These are phyloP conservation scores for Sabuloglossum arenarium DNA, from an alignment of 495 filamentous ascomycete genomes.

Conservation along the genomic window DNA sequence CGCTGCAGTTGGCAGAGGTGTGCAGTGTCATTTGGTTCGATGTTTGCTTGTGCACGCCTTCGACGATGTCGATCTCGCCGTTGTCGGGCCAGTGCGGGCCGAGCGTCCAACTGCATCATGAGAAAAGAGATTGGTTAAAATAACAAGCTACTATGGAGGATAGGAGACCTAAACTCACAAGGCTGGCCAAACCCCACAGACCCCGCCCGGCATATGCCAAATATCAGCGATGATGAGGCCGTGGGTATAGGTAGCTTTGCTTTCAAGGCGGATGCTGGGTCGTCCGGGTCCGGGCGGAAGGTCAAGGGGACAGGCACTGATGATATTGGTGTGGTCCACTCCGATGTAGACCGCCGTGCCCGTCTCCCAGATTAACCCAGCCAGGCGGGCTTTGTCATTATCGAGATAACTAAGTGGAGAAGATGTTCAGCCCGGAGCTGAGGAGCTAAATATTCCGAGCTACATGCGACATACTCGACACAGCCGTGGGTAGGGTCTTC, in stretches of 20 bases:
- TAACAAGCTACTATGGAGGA: neutral
- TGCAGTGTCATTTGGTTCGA: conserved; percentile 58
- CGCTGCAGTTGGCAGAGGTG: conserved; percentile 39
- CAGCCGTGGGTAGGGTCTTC: conserved; percentile 49
- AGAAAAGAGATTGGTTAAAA: neutral
- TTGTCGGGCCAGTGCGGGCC: conserved; percentile 55
- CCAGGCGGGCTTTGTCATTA: conserved; percentile 28
- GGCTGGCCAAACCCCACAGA: conserved; percentile 59
- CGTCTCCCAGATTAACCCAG: conserved; percentile 34
- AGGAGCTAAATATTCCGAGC: too few relatives aligned
- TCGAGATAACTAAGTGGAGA: conserved; percentile 15
- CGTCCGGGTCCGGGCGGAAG: too few relatives aligned
- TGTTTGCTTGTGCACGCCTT: conserved; percentile 51
- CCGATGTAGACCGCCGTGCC: conserved; percentile 29
- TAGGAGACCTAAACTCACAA: conserved; percentile 16
- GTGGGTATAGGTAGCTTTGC: conserved; percentile 42
- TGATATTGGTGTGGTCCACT: conserved; percentile 24
- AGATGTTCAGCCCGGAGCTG: too few relatives aligned
- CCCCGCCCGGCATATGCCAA: conserved; percentile 48
- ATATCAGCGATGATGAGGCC: conserved; percentile 59
- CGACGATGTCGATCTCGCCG: conserved; percentile 86
- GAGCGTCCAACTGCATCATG: conserved; percentile 34
- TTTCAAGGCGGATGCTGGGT: conserved; percentile 43
- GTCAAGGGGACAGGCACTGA: conserved; percentile 5
- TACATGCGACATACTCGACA: conserved; percentile 30